A percentile compares a stretch with the other conserved stretches of the same genome.
phyloP scores from a whole-genome alignment of 2,329 filamentous ascomycete genomes.

The Eutypa lata region DNA sequence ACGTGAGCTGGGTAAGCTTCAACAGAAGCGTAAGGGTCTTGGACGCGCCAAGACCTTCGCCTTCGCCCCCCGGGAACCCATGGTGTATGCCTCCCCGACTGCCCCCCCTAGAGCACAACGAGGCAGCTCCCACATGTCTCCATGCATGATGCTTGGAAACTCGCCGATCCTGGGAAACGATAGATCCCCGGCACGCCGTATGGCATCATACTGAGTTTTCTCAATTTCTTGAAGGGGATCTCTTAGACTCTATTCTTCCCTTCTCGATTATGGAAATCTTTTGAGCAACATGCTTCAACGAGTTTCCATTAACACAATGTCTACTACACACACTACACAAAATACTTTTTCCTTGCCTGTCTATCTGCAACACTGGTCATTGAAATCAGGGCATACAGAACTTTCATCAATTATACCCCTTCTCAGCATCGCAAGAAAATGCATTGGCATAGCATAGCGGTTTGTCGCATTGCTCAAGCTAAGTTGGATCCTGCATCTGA shows the following conservation, averaged over 20 bases:
- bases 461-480: conserved; percentile 25
- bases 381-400: conserved; percentile 6
- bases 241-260: neutral
- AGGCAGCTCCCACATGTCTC: conserved; percentile 36
- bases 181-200: conserved; percentile 54
- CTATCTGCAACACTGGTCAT: conserved; percentile 8
- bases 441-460: conserved; percentile 29
- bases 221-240: conserved; percentile 2
- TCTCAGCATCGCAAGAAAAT: conserved; percentile 24
- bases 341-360: neutral
- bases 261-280: neutral
- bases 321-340: neutral
- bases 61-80: conserved; percentile 71
- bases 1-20: conserved; percentile 88
- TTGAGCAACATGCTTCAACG: neutral
- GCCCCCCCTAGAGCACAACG: conserved; percentile 47
- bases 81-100: conserved; percentile 58
- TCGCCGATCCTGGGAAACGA: conserved; percentile 45
- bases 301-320: neutral
- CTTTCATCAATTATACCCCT: conserved; percentile 23
- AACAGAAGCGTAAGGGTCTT: conserved; percentile 78
- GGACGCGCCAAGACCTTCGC: conserved; percentile 90
- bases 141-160: conserved; percentile 42
- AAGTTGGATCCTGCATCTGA: conserved; percentile 29
- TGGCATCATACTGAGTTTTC: conserved; percentile 58